A percentile compares a stretch with the other conserved stretches of the same genome.
Conservation (phyloP, 192 early-diverging fungal species). For the Backusella sp. region DNA sequence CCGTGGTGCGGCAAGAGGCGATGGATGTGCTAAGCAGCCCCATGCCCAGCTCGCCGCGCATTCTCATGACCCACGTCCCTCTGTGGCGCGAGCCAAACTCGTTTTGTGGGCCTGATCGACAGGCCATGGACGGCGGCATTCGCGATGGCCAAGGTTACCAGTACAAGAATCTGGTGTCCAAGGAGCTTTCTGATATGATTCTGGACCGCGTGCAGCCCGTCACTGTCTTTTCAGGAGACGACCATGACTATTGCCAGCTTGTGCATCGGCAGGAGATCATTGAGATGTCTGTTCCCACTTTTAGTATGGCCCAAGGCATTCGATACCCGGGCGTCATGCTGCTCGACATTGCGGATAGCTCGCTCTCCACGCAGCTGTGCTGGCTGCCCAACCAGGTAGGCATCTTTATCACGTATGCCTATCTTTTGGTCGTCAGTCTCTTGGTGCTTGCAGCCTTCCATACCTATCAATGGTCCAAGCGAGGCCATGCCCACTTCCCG, state of each 20-base stretch:
- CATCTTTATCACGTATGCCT: constrained; percentile 50
- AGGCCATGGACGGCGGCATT: constrained; percentile 26
- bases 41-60: constrained; percentile 31
- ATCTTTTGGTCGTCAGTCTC: constrained; percentile 1
- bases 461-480: background rate
- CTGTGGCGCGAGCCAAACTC: constrained; percentile 67
- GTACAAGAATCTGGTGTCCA: constrained; percentile 81
- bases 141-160: constrained; percentile 73
- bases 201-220: constrained; percentile 59
- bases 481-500: background rate
- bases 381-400: constrained; percentile 67
- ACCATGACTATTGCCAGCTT: constrained; percentile 88
- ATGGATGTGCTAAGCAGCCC: constrained; percentile 45
- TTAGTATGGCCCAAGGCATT: constrained; percentile 61
- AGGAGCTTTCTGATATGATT: constrained; percentile 55
- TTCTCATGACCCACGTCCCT: constrained; percentile 89
- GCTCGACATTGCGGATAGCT: constrained; percentile 40
- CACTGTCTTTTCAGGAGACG: constrained; percentile 86
- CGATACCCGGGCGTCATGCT: constrained; percentile 54
- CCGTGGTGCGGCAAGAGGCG: constrained; percentile 45
- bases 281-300: constrained; percentile 57
- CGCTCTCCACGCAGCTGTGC: constrained; percentile 36
- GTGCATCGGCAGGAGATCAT: constrained; percentile 28
- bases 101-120: constrained; percentile 69
- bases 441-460: background rate